A percentile compares a stretch with the other conserved stretches of the same genome.
Conservation (phyloP, 1,139 yeast genomes). For the Kurtzmaniella quercitrusa region DNA sequence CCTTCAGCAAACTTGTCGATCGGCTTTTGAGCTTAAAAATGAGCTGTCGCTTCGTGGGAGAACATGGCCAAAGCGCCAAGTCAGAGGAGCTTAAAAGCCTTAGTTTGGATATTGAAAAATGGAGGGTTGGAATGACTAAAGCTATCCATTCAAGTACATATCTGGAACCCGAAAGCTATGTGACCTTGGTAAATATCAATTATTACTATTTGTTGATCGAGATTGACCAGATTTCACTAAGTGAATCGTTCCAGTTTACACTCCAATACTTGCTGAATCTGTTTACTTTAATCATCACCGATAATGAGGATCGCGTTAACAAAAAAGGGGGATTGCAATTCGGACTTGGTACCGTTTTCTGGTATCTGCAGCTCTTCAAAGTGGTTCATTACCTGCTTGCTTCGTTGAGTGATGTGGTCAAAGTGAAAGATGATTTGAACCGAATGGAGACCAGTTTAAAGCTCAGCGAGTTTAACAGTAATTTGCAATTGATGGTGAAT, state of each 20-base stretch:
- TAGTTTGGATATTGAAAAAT: constrained; percentile 28
- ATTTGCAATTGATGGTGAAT: constrained; percentile 28
- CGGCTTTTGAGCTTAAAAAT: constrained; percentile 17
- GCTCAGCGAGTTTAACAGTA: constrained; percentile 24
- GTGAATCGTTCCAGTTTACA: constrained; percentile 38
- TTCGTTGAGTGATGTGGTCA: constrained; percentile 19
- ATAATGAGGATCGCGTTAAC: constrained; percentile 6
- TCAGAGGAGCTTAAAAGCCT: constrained; percentile 14
- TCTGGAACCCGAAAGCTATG: constrained; percentile 27
- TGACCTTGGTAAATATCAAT: constrained; percentile 31
- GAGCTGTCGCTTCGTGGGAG: constrained; percentile 1
- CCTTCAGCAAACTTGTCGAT: constrained; percentile 18
- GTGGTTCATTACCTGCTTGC: constrained; percentile 28
- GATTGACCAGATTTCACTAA: constrained; percentile 35
- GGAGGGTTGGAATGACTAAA: constrained; percentile 32
- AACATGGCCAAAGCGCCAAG: not conserved
- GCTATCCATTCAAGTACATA: constrained; percentile 22
- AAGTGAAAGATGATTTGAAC: constrained; percentile 5
- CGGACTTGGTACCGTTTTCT: constrained; percentile 20
- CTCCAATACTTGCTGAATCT: constrained; percentile 40
- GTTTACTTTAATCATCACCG: constrained; percentile 32
- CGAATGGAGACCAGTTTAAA: constrained; percentile 13
- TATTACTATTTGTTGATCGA: constrained; percentile 39
- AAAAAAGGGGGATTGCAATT: constrained; percentile 8
- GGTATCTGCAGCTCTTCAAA: constrained; percentile 34